Conservation (phyloP, 169 alveolate genomes). For the Cryptosporidium bovis region DNA sequence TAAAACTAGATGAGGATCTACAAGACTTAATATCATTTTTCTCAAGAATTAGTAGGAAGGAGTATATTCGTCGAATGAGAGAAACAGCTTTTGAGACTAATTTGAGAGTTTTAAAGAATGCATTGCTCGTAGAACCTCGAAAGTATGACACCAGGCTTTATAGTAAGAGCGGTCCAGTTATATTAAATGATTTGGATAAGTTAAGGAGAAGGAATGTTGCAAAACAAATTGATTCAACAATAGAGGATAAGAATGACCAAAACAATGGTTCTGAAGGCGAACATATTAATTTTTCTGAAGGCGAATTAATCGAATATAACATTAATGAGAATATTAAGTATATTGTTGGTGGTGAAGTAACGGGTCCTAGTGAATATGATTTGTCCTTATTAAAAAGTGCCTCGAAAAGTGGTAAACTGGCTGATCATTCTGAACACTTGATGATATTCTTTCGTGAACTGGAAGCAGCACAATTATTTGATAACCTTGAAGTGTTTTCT, state of each 20-base stretch:
- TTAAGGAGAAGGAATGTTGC: background rate
- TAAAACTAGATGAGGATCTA: conserved; percentile 50
- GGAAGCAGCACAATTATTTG: conserved; percentile 70
- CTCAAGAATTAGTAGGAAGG: conserved; percentile 29
- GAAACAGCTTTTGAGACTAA: conserved; percentile 58
- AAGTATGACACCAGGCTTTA: background rate
- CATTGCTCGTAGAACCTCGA: conserved; percentile 23
- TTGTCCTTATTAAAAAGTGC: background rate
- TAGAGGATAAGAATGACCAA: conserved; percentile 1
- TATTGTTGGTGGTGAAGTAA: background rate
- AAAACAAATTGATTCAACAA: background rate
- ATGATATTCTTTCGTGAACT: conserved; percentile 62
- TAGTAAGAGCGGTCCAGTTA: background rate
- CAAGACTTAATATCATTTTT: conserved; percentile 57
- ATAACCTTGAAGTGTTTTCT: conserved; percentile 49
- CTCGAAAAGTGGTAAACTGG: background rate
- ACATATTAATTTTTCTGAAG: background rate
- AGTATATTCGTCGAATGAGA: conserved; percentile 7
- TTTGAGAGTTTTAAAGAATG: conserved; percentile 36
- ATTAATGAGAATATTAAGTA: background rate
- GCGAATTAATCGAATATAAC: background rate
- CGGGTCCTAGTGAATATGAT: background rate
- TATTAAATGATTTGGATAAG: conserved; percentile 10
- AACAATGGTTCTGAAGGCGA: background rate
- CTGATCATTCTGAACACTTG: conserved; percentile 17